Base-by-base conservation (phyloP, 1,284 basidiomycete species). In the Heterobasidion occidentale region DNA sequence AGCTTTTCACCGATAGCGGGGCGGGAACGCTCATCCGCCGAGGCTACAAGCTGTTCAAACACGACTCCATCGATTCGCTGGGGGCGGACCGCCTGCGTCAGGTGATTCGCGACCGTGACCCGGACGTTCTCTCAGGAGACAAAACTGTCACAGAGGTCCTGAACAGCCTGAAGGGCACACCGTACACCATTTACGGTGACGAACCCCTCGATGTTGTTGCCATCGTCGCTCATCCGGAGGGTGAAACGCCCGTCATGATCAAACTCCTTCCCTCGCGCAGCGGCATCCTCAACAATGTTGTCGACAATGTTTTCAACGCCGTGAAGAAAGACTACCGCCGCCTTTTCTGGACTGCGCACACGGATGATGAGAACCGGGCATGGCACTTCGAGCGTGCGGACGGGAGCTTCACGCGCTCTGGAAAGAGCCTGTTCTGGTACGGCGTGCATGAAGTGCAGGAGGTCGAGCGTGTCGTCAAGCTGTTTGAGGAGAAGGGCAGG, bases 381-480 rank as follows among this genome's bases (percentile, higher is more conserved):
- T 99, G 96, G 96, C 96, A 99, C 76, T 99, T 98, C 69, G 97
- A 99, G 77, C 86, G 94, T 56, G 94, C 96, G 1, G 96, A 99
- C 64, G 96, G 96, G 8, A 93, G 90, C 72, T 99, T 99, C 77
- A 97, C 95, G 11, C 83, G 97, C 55, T 92, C 92, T 36, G 94
- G 96, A 49, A 84, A 81, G 70, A 94, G 87, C 67, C 75, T 99
- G 67, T 99, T 98, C 83, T 99, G 96, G 94, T 98, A 97, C 69
- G 96, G 96, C 55, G 81, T 98, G 46, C 87, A 90, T 64, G 93
- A 97, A 65, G 87, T 98, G 42, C 81, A 82, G 59, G 95, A 98
- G 72, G 93, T 99, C 44, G 94, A 99, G 77, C 81, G 76, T 63
- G 82, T 87, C 59, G 86, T 97, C 61, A 84, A 83, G 68, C 81